phyloP scores from a whole-genome alignment of 2,329 filamentous ascomycete species.

The Aspergillus fischeri region DNA sequence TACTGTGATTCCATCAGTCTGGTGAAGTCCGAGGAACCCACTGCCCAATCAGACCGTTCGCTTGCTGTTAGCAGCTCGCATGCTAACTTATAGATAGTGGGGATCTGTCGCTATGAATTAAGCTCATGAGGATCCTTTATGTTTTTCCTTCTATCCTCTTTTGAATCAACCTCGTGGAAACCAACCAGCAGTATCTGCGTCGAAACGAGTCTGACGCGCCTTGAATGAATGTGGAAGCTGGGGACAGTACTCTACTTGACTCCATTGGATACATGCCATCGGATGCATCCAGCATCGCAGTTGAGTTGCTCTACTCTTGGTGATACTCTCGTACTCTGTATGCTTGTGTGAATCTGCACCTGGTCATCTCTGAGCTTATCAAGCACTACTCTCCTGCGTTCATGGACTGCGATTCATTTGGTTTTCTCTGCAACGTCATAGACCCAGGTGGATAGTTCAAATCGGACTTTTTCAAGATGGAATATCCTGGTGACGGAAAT shows the following conservation, averaged over 20 bases:
- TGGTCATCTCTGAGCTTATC: background rate
- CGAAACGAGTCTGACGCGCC: background rate
- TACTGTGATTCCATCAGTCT: background rate
- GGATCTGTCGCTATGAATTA: background rate
- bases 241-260: background rate
- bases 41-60: background rate
- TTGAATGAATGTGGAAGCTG: background rate
- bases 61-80: background rate
- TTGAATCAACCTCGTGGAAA: background rate
- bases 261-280: background rate
- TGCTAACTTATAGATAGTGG: background rate
- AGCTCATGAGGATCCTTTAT: background rate
- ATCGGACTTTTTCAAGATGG: slow-evolving; percentile 13
- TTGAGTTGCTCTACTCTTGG: background rate
- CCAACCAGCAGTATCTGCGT: slow-evolving; percentile 1
- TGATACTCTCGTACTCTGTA: background rate
- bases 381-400: background rate
- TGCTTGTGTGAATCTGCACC: background rate
- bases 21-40: background rate
- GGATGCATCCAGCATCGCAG: background rate
- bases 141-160: background rate
- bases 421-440: background rate
- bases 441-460: slow-evolving; percentile 4
- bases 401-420: background rate
- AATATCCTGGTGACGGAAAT: slow-evolving; percentile 13